Evolutionary conservation across 106 monocot genomes (phyloP), one percentile per base, ranked within the genome.

Genomic region (Amphibolis antarctica): DNA sequence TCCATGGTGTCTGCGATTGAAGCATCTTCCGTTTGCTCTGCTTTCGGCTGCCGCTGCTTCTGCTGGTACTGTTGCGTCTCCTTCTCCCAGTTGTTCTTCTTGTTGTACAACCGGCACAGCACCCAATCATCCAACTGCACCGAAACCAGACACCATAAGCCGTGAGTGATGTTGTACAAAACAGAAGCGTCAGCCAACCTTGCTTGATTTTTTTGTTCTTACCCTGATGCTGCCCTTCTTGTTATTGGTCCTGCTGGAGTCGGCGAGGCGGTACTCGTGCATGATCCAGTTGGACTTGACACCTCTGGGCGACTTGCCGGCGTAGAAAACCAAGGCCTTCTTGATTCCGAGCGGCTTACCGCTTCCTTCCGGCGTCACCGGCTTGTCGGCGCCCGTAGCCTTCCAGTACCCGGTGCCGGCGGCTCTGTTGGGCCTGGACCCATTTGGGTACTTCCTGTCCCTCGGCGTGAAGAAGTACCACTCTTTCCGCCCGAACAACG

Each of bases 271-370:
- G 62, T 83, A 88, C 68, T 88, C 88, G 46, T 88, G 88, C 88
- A 88, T 88, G 78, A 88, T 81, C 88, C 88, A 88, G 46, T 78
- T 81, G 9, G 88, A 81, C 78, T 88, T 88, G 36, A 29, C 56
- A 0, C 84, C 84, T 42, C 65, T 56, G 0, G 84, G 85, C 4
- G 85, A 77, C 70, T 85, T 85, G 11, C 85, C 85, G n/a, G 77
- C 67, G 57, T 85, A 85, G 60, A 85, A 85, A 2, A 85, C 85
- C 64, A 85, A 53, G 12, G 85, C 85, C 25, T 85, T 85, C 77
- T 85, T 85, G 69, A 85, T 81, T 3, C 85, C 85, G 0, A 77
- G 53, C 0, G 74, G 51, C 28, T 49, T 66, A 19, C 9, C 10
- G 62, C 69, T 42, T 14, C 80, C 80, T 1, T 27, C 57, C 0